Conservation (phyloP, 2,329 filamentous ascomycete species). For the Aspergillus sp. region DNA sequence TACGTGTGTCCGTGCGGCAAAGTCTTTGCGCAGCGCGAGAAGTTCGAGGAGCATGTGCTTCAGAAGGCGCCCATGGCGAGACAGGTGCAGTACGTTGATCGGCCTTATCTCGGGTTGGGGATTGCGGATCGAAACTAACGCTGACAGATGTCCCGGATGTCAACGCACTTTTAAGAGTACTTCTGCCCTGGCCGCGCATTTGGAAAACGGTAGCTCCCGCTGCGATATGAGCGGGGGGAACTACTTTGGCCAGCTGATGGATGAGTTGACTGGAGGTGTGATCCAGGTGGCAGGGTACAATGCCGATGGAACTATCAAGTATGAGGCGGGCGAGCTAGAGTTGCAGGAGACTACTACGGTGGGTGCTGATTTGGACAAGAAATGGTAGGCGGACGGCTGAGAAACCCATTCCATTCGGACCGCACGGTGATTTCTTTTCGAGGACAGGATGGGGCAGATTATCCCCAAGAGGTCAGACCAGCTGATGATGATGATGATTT, state of each 20-base stretch:
- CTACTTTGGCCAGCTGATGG: slow-evolving; percentile 33
- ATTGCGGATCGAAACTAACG: background rate
- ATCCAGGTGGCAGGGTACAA: slow-evolving; percentile 31
- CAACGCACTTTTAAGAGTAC: slow-evolving; percentile 36
- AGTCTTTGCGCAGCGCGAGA: slow-evolving; percentile 19
- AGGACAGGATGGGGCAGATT: no score
- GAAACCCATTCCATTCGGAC: background rate
- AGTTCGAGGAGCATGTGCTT: slow-evolving; percentile 34
- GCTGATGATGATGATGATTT: no score
- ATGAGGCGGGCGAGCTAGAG: slow-evolving; percentile 22
- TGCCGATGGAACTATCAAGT: slow-evolving; percentile 33
- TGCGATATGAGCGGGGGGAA: slow-evolving; percentile 32
- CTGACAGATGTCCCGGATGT: slow-evolving; percentile 39
- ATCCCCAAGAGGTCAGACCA: no score
- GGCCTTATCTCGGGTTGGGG: no score
- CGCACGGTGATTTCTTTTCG: no score
- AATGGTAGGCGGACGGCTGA: background rate
- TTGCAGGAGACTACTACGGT: slow-evolving; percentile 11
- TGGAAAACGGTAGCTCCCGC: slow-evolving; percentile 33
- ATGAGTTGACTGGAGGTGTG: slow-evolving; percentile 38
- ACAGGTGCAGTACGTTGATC: slow-evolving; percentile 16
- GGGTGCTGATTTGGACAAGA: slow-evolving; percentile 1
- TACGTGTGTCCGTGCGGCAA: slow-evolving; percentile 37
- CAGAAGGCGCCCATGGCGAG: slow-evolving; percentile 15
- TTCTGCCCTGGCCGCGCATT: slow-evolving; percentile 40